phyloP scores from a whole-genome alignment of 2,329 filamentous ascomycete species.

The Calonectria leucothoes region DNA sequence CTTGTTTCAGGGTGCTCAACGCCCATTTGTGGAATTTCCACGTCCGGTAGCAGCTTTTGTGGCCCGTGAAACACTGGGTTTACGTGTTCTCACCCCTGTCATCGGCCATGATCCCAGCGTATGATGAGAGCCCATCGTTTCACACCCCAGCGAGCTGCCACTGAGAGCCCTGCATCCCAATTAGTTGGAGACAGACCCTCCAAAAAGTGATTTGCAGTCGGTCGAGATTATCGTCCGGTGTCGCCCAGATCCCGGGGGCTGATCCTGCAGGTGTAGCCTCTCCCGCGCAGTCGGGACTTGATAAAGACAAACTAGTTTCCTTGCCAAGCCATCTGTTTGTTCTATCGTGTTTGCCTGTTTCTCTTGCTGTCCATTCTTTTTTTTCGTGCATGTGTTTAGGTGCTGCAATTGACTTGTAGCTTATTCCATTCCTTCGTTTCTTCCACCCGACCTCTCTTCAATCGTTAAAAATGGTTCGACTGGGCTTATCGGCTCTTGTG shows the following conservation, averaged over 20 bases:
- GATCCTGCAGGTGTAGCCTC: not conserved
- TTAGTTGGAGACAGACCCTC: not conserved
- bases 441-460: constrained; percentile 1
- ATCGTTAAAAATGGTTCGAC: constrained; percentile 21
- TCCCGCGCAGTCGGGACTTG: too few species aligned
- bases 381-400: not conserved
- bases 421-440: constrained; percentile 13
- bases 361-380: constrained; percentile 6
- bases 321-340: not conserved
- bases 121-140: constrained; percentile 6
- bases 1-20: constrained; percentile 14
- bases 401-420: constrained; percentile 14
- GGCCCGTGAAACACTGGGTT: constrained; percentile 10
- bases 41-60: constrained; percentile 12
- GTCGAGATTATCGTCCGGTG: constrained; percentile 3
- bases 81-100: constrained; percentile 5
- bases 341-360: constrained; percentile 1
- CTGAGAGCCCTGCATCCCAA: not conserved
- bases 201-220: constrained; percentile 3
- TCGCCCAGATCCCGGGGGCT: constrained; percentile 4
- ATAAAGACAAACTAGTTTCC: constrained; percentile 10
- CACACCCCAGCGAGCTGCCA: constrained; percentile 2
- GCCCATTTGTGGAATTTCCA: constrained; percentile 22
- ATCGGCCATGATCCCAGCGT: not conserved
- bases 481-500: constrained; percentile 28